phyloP scores from a whole-genome alignment of 1,284 basidiomycete species.

The Ustilago xerochloae region DNA sequence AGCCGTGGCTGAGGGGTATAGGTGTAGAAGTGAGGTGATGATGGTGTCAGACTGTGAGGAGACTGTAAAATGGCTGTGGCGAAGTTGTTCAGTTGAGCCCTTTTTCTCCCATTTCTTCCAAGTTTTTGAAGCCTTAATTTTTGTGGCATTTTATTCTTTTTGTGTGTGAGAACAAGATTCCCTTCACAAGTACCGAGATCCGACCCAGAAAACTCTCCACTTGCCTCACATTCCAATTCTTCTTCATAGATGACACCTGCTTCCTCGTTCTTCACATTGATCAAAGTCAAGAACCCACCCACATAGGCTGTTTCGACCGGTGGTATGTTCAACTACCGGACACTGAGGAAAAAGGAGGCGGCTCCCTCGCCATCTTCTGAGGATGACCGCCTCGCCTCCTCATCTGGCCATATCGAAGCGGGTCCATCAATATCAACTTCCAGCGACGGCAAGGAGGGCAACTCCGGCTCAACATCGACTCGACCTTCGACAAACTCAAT shows the following conservation, averaged over 20 bases:
- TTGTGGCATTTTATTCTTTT: background rate
- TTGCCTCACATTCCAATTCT: conserved; percentile 2
- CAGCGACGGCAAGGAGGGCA: background rate
- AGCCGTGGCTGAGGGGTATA: too few relatives aligned
- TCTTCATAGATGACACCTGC: too few relatives aligned
- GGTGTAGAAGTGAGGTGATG: background rate
- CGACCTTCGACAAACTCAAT: background rate
- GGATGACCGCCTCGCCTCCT: conserved; percentile 1
- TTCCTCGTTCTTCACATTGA: too few relatives aligned
- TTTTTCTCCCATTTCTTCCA: conserved; percentile 5
- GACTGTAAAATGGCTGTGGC: conserved; percentile 5
- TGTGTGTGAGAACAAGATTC: too few relatives aligned
- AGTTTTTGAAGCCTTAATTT: background rate
- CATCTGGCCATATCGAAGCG: background rate
- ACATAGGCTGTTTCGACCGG: background rate
- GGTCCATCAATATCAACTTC: background rate
- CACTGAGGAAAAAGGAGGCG: conserved; percentile 29
- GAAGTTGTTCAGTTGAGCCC: background rate
- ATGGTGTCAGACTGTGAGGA: background rate
- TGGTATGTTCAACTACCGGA: conserved; percentile 30
- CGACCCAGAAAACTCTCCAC: background rate
- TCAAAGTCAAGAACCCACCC: background rate
- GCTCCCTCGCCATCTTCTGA: background rate
- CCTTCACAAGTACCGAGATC: too few relatives aligned
- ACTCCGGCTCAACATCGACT: background rate